Evolutionary conservation across 352 stramenopile genomes (phyloP).

Genomic region (Phytophthora quininea): DNA sequence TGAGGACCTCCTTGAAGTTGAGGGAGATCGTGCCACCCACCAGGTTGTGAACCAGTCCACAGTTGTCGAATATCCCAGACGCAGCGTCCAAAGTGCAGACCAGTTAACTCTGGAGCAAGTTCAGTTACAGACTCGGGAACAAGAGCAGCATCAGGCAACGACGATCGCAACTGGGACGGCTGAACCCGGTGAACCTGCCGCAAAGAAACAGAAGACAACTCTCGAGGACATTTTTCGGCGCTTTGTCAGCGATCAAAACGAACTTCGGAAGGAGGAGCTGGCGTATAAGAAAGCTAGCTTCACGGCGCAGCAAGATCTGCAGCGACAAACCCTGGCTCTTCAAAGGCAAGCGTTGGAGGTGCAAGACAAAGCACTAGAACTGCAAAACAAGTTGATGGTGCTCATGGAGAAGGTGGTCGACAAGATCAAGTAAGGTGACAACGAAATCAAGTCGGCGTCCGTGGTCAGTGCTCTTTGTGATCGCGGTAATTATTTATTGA

Average conservation of each 20-base stretch:
- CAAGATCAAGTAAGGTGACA: slow-evolving; percentile 21
- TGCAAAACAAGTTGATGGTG: too few relatives aligned
- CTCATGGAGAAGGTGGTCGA: too few relatives aligned
- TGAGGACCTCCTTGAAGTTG: too few relatives aligned
- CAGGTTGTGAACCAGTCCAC: neutral
- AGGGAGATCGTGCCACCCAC: too few relatives aligned
- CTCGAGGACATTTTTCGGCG: slow-evolving; percentile 24
- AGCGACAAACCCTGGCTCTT: slow-evolving; percentile 26
- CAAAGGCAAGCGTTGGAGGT: slow-evolving; percentile 31
- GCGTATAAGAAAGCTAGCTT: slow-evolving; percentile 14
- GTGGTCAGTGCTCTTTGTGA: too few relatives aligned
- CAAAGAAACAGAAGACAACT: slow-evolving; percentile 23
- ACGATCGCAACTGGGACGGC: neutral
- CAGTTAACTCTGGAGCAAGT: neutral
- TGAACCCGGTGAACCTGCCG: slow-evolving; percentile 1
- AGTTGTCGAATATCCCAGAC: neutral
- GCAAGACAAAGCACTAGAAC: slow-evolving; percentile 32
- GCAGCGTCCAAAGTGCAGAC: neutral
- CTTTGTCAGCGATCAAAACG: slow-evolving; percentile 23
- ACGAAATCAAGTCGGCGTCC: too few relatives aligned
- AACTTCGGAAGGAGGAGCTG: slow-evolving; percentile 15
- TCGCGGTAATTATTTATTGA: too few relatives aligned
- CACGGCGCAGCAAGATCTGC: slow-evolving; percentile 24
- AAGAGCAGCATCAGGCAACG: neutral
- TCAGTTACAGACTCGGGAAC: neutral